Evolutionary conservation across 2,329 filamentous ascomycete genomes (phyloP).

Genomic region (Phyllosticta citribraziliensis): DNA sequence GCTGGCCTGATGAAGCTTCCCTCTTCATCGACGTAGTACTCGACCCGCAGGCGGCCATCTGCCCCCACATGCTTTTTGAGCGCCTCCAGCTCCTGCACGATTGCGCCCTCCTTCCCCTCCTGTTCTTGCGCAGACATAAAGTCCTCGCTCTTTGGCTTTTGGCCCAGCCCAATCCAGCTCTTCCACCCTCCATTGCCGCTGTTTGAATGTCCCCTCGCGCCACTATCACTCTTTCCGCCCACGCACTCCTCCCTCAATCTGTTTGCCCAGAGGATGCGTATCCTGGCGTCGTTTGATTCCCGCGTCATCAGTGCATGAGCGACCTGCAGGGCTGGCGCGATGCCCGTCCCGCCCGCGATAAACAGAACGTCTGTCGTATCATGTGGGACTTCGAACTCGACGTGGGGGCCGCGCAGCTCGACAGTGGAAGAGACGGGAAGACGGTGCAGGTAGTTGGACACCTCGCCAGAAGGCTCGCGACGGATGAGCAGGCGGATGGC

Average conservation of each 20-base stretch:
- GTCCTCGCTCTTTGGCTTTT: slow-evolving; percentile 8
- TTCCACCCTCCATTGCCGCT: background rate
- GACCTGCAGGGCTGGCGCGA: slow-evolving; percentile 80
- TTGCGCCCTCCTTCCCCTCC: slow-evolving; percentile 31
- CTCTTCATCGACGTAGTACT: slow-evolving; percentile 79
- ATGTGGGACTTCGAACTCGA: slow-evolving; percentile 52
- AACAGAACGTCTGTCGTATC: slow-evolving; percentile 59
- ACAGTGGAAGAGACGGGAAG: slow-evolving; percentile 54
- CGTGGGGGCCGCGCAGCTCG: slow-evolving; percentile 68
- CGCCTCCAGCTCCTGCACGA: slow-evolving; percentile 53
- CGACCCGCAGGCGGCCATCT: slow-evolving; percentile 36
- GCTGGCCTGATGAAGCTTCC: slow-evolving; percentile 48
- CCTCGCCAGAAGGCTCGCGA: slow-evolving; percentile 69
- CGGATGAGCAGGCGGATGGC: slow-evolving; percentile 56
- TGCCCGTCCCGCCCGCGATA: slow-evolving; percentile 83
- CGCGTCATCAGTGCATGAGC: slow-evolving; percentile 48
- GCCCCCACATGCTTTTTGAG: slow-evolving; percentile 42
- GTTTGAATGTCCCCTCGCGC: slow-evolving; percentile 13
- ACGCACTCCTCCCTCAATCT: slow-evolving; percentile 55
- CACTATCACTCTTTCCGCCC: slow-evolving; percentile 46
- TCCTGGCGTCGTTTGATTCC: slow-evolving; percentile 23
- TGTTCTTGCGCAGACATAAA: slow-evolving; percentile 17
- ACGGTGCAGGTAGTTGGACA: slow-evolving; percentile 68
- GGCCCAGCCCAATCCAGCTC: background rate
- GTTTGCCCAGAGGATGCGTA: slow-evolving; percentile 79